A percentile compares a stretch with the other conserved stretches of the same genome.
Evolutionary conservation across 1,139 yeast genomes (phyloP).

Genomic region (Candida dubliniensis): DNA sequence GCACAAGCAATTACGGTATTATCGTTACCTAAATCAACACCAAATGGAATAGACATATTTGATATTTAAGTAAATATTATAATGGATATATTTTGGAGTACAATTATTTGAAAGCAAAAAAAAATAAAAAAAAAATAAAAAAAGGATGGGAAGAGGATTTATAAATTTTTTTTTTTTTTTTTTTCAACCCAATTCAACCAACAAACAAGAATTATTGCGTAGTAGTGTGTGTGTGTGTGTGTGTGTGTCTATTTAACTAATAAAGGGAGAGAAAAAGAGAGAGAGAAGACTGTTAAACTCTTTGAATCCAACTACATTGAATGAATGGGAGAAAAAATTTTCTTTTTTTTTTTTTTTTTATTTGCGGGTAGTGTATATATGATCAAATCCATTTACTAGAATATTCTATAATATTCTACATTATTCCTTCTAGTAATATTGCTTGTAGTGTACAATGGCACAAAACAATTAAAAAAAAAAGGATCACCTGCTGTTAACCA

Average conservation of each 20-base stretch:
- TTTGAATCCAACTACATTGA: background rate
- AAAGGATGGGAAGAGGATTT: background rate
- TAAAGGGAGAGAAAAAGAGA: no score
- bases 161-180: slow-evolving; percentile 1
- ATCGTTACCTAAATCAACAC: slow-evolving; percentile 97
- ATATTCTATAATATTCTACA: slow-evolving; percentile 7
- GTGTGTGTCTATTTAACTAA: no score
- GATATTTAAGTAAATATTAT: slow-evolving; percentile 10
- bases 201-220: no score
- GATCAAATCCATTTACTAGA: slow-evolving; percentile 5
- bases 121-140: background rate
- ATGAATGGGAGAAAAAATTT: slow-evolving; percentile 1
- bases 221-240: no score
- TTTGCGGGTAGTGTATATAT: slow-evolving; percentile 1
- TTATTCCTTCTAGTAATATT: no score
- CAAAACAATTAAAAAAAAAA: no score
- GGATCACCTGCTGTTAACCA: background rate
- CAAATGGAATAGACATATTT: slow-evolving; percentile 76
- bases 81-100: background rate
- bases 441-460: no score
- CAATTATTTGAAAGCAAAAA: background rate
- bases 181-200: background rate
- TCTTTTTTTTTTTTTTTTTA: slow-evolving; percentile 1
- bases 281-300: background rate
- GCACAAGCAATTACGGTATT: slow-evolving; percentile 96